These are phyloP conservation scores for Saccharomycopsis hybrid DNA, from an alignment of 1,139 yeast genomes.

Conservation along the genomic window DNA sequence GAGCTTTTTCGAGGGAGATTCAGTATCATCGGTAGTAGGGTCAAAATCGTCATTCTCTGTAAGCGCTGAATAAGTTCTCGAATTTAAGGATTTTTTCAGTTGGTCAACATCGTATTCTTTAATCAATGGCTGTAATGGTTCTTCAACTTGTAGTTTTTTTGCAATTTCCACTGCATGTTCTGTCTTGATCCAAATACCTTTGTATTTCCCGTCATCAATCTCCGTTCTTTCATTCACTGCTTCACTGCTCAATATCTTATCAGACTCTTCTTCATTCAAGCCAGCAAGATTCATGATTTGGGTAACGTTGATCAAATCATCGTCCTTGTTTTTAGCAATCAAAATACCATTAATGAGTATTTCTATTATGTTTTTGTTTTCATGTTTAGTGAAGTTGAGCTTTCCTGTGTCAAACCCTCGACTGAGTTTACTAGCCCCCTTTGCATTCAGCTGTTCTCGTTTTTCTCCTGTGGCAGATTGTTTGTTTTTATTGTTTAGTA, in stretches of 20 bases:
- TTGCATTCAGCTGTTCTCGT: too few relatives aligned
- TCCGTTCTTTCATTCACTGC: constrained; percentile 87
- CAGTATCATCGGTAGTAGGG: constrained; percentile 21
- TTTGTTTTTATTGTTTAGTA: too few relatives aligned
- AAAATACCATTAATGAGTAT: constrained; percentile 7
- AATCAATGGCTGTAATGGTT: constrained; percentile 56
- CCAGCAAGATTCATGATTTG: constrained; percentile 86
- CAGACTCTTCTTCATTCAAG: constrained; percentile 81
- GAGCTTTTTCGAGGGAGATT: constrained; percentile 36
- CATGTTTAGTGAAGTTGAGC: constrained; percentile 10
- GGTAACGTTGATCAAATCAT: constrained; percentile 87
- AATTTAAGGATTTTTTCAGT: constrained; percentile 24
- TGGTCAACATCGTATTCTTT: constrained; percentile 34
- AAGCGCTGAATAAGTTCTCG: constrained; percentile 30
- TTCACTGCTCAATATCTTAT: constrained; percentile 35
- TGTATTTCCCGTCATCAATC: constrained; percentile 92
- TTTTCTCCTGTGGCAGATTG: too few relatives aligned
- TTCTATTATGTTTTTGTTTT: constrained; percentile 16
- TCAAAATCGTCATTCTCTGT: constrained; percentile 32
- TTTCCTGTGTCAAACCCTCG: constrained; percentile 3
- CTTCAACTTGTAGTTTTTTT: constrained; percentile 57
- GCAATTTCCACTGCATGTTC: constrained; percentile 58
- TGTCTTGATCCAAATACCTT: constrained; percentile 90
- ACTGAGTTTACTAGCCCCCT: too few relatives aligned
- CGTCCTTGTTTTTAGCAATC: constrained; percentile 35